Evolutionary conservation across 2,329 filamentous ascomycete genomes (phyloP).

Genomic region (Berkeleyomyces rouxiae): DNA sequence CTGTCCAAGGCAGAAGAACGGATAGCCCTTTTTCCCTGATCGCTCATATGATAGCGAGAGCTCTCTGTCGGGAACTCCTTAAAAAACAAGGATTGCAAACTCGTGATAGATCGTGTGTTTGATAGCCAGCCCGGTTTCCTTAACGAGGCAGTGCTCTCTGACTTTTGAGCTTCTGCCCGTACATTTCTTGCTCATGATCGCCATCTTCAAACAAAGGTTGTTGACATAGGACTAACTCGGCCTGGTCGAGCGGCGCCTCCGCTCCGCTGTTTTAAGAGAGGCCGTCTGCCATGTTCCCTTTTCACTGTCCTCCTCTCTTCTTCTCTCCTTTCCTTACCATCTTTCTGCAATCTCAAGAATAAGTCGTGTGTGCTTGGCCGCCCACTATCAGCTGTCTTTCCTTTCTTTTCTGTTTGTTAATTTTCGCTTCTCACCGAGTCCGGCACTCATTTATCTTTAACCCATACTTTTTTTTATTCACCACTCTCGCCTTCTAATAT

Average conservation of each 20-base stretch:
- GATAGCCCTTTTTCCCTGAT: neutral
- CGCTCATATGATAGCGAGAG: neutral
- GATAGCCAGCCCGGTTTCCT: neutral
- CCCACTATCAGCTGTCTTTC: slow-evolving; percentile 15
- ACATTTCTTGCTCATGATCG: neutral
- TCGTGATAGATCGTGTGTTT: neutral
- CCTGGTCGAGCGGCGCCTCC: neutral
- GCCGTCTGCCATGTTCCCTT: neutral
- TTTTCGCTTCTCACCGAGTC: slow-evolving; percentile 18
- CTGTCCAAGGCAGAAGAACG: neutral
- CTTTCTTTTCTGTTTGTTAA: slow-evolving; percentile 16
- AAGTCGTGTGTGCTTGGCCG: slow-evolving; percentile 15
- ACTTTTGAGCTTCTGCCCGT: neutral
- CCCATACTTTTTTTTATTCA: slow-evolving; percentile 1
- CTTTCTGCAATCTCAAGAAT: slow-evolving; percentile 11
- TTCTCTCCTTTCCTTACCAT: slow-evolving; percentile 15
- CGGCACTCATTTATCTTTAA: slow-evolving; percentile 13
- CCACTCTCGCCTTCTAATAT: slow-evolving; percentile 8
- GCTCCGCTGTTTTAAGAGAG: neutral
- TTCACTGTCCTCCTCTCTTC: slow-evolving; percentile 13
- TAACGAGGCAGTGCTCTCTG: neutral
- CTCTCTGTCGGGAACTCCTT: neutral
- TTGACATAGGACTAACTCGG: neutral
- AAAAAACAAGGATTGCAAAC: neutral
- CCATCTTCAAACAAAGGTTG: neutral